A percentile compares a stretch with the other conserved stretches of the same genome.
Evolutionary conservation across 768 basidiomycete species (phyloP).

Genomic region (Amanita pallidorosea): DNA sequence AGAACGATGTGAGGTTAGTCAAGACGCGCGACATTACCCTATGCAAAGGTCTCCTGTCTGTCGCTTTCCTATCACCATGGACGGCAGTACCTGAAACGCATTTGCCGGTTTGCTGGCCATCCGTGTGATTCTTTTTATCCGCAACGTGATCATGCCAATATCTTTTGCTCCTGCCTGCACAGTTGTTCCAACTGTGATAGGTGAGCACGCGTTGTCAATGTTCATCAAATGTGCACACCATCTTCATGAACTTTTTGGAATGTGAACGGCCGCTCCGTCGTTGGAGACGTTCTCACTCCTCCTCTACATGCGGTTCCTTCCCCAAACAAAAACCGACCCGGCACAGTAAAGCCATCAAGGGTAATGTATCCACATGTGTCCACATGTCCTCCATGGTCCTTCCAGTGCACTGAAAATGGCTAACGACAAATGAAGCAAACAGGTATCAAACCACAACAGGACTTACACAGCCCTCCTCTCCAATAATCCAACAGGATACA

Average conservation of each 20-base stretch:
- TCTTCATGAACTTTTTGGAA: constrained; percentile 34
- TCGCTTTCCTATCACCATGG: constrained; percentile 21
- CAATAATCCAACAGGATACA: constrained; percentile 62
- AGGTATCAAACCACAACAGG: not conserved
- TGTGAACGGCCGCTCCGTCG: constrained; percentile 48
- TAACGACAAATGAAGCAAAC: constrained; percentile 13
- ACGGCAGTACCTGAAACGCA: constrained; percentile 27
- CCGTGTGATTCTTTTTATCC: constrained; percentile 33
- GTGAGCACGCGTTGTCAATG: not conserved
- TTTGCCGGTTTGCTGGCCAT: constrained; percentile 31
- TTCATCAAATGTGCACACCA: constrained; percentile 19
- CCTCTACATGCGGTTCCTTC: constrained; percentile 40
- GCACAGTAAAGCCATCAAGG: constrained; percentile 53
- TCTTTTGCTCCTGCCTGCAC: constrained; percentile 20
- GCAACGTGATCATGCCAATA: constrained; percentile 41
- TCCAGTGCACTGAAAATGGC: constrained; percentile 57
- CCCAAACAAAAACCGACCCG: constrained; percentile 54
- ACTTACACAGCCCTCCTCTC: constrained; percentile 45
- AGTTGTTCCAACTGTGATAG: constrained; percentile 1
- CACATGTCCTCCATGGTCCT: constrained; percentile 41
- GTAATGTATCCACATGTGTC: constrained; percentile 50
- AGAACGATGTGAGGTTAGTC: constrained; percentile 1
- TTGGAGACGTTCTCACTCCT: constrained; percentile 38
- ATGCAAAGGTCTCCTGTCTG: constrained; percentile 32
- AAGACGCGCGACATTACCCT: constrained; percentile 24